Evolutionary conservation across 2,329 filamentous ascomycete genomes (phyloP), one percentile per base, ranked within the genome.

Genomic region (Pseudonectria foliicola): DNA sequence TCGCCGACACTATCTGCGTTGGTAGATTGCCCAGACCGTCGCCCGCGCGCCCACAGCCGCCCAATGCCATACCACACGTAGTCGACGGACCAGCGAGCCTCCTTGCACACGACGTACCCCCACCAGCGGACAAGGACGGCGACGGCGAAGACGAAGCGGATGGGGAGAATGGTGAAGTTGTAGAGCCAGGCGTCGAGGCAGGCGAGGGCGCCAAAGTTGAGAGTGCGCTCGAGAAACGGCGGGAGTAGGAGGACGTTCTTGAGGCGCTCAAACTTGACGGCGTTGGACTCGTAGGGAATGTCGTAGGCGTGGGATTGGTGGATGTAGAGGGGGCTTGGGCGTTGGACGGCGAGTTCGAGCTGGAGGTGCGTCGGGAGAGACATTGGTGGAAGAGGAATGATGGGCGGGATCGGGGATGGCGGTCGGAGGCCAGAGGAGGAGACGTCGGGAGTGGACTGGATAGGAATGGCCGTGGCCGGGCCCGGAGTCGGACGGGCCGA

Each of bases 101-200:
- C 90, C 44, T 81, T 83, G 4, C 70, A 69, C 2, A 90, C 48
- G 14, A 88, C 75, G 24, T 82, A 76, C 3, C 61, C 70, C 85
- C 86, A 94, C 73, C 89, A 96, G 40, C 76, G 73, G 8, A 78
- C 59, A 16, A 98, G 64, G 3, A 96, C 79, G 13, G 77, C 77
- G 1, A 90, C 52, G 1, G 92, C 90, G 39, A 89, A 83, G 35
- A 84, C 59, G 50, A 98, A 96, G 3, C 92, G 77, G 39, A 98
- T 72, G 1, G 92, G 92, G 0, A 98, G 67, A 29, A 98, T 95
- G 0, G 92, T 98, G 50, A 98, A 93, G 1, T 87, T 93, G 62
- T 95, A 92, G 2, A 98, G 74, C 88, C 90, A 98, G 2, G 90
- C 85, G 57, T 98, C 92, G 6, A 98, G 69, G 61, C 92, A 98